These are phyloP conservation scores for Lipomyces sp. DNA, from an alignment of 805 yeast species.

Conservation along the genomic window DNA sequence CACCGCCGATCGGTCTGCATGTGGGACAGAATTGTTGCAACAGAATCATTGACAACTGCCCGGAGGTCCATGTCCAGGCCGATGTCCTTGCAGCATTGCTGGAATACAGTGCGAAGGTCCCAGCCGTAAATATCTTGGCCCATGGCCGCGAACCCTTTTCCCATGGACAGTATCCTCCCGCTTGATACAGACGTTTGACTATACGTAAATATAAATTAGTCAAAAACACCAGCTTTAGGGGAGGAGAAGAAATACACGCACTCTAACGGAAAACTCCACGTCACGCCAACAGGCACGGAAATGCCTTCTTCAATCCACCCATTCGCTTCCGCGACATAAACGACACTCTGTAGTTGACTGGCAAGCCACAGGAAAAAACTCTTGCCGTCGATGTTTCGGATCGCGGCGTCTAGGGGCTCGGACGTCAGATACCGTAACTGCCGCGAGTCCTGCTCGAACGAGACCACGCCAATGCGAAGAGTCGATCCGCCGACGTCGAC, in stretches of 20 bases:
- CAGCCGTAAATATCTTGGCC: slow-evolving; percentile 69
- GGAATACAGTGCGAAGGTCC: slow-evolving; percentile 75
- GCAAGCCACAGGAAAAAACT: slow-evolving; percentile 45
- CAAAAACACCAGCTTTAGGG: background rate
- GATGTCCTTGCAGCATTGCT: slow-evolving; percentile 59
- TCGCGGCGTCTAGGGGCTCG: slow-evolving; percentile 37
- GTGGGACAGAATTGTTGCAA: slow-evolving; percentile 80
- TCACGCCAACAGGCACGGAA: slow-evolving; percentile 40
- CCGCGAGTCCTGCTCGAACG: slow-evolving; percentile 57
- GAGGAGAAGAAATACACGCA: slow-evolving; percentile 9
- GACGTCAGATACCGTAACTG: slow-evolving; percentile 33
- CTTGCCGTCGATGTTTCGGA: slow-evolving; percentile 42
- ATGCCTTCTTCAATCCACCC: slow-evolving; percentile 20
- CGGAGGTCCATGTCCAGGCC: slow-evolving; percentile 67
- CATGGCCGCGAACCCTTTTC: slow-evolving; percentile 76
- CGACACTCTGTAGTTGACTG: slow-evolving; percentile 34
- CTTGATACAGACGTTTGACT: slow-evolving; percentile 37
- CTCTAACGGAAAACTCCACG: slow-evolving; percentile 47
- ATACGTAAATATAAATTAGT: background rate
- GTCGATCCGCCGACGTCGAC: slow-evolving; percentile 93
- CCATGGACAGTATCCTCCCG: slow-evolving; percentile 44
- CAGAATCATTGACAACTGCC: slow-evolving; percentile 89
- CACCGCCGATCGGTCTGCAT: slow-evolving; percentile 63
- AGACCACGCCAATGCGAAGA: slow-evolving; percentile 84
- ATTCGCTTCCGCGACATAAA: slow-evolving; percentile 9